Evolutionary conservation across 164 flowering plant genomes (phyloP), one percentile per base, ranked within the genome.

Genomic region (Nelumbo lutea): DNA sequence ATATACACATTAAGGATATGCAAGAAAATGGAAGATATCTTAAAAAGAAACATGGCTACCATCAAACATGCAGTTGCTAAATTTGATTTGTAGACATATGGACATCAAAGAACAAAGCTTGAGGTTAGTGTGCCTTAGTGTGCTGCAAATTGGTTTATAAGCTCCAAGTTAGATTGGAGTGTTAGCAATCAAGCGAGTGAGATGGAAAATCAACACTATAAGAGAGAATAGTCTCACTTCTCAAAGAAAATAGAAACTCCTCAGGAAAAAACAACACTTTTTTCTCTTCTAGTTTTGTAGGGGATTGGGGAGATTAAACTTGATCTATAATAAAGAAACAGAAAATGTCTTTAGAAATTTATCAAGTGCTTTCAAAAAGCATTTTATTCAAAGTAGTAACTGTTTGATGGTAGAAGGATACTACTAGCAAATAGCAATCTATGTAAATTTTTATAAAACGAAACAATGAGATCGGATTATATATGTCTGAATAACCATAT

Each of bases 301-400:
- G 27, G 27, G 27, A 27, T 27, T 27, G 27, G 27, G 27, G 27
- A 27, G 27, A 27, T 27, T 27, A 27, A 27, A 27, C 27, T 27
- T 27, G 27, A 27, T 27, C 27, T 27, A 27, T 27, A 27, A 27
- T 27, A 27, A 27, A 27, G 27, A 27, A 27, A 27, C 27, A 27
- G 27, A 27, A 27, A 27, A 27, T 27, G 27, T 27, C 27, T 27
- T 27, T 27, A 27, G 27, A 27, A 27, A 27, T 27, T 27, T 27
- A 27, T 27, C 27, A 27, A 27, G 27, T 27, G 27, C 27, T 27
- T 27, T 27, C 27, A 81, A 58, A 75, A 1, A 64, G 70, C 56
- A 70, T 45, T 48, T 27, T n/a, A 10, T 62, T 41, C 69, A 68
- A 43, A 41, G 65, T 27, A 44, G 42, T 5, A 38, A 60, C 53